Conservation (phyloP, 2,329 filamentous ascomycete species). For the Aspergillus proliferans region DNA sequence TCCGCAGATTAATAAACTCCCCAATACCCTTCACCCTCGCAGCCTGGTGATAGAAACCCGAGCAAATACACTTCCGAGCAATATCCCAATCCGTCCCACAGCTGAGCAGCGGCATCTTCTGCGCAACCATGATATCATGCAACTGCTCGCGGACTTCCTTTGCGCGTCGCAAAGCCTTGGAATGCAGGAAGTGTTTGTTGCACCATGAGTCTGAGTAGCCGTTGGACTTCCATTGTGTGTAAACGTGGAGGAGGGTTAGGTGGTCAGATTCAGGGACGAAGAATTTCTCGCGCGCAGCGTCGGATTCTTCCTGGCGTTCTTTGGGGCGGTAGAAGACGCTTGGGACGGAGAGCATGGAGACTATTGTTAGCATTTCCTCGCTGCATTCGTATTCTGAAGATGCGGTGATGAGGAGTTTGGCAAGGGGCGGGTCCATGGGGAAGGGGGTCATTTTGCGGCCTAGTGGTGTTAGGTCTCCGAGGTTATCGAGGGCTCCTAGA, state of each 20-base stretch:
- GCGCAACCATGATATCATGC: constrained; percentile 85
- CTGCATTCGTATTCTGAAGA: constrained; percentile 84
- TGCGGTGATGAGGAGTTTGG: constrained; percentile 89
- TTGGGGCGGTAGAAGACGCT: constrained; percentile 96
- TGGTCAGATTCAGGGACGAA: constrained; percentile 98
- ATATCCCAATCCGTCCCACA: constrained; percentile 97
- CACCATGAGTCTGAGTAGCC: constrained; percentile 89
- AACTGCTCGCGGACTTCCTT: constrained; percentile 94
- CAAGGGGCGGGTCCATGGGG: constrained; percentile 93
- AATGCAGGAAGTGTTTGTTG: constrained; percentile 83
- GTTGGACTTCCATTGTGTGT: constrained; percentile 90
- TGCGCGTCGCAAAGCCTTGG: constrained; percentile 85
- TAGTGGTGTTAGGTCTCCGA: constrained; percentile 82
- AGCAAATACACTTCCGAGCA: constrained; percentile 93
- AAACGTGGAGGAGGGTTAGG: constrained; percentile 90
- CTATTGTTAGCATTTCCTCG: constrained; percentile 97
- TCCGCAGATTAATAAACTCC: constrained; percentile 94
- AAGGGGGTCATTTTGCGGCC: constrained; percentile 94
- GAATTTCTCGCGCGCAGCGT: constrained; percentile 93
- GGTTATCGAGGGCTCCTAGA: constrained; percentile 83
- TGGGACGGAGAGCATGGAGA: constrained; percentile 94
- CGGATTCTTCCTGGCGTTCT: constrained; percentile 92
- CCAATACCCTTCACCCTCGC: constrained; percentile 93
- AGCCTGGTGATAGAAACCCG: constrained; percentile 96
- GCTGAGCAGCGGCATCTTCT: constrained; percentile 79